Conservation (phyloP, 164 flowering plant species). For the Santalum album region DNA sequence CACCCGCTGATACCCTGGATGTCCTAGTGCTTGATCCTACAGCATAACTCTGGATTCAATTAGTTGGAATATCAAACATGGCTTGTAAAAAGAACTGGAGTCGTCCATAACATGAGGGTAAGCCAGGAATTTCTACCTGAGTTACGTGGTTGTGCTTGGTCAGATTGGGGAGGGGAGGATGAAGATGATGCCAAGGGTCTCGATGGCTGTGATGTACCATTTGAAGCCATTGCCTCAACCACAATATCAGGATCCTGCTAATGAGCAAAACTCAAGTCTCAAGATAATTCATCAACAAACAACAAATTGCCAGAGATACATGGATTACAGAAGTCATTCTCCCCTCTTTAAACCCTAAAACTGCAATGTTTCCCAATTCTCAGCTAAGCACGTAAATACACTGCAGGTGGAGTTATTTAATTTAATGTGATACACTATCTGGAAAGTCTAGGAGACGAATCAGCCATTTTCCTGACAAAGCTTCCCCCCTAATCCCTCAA, state of each 20-base stretch:
- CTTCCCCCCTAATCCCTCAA: too few species aligned
- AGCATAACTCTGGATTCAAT: constrained; percentile 9
- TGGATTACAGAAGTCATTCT: too few species aligned
- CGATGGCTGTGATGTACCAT: constrained; percentile 55
- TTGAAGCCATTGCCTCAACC: constrained; percentile 71
- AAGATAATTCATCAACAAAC: too few species aligned
- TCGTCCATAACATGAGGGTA: neutral
- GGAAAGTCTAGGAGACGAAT: too few species aligned
- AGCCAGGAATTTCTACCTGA: constrained; percentile 31
- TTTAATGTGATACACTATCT: too few species aligned
- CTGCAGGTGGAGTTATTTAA: too few species aligned
- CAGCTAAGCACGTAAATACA: too few species aligned
- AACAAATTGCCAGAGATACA: too few species aligned
- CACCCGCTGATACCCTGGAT: constrained; percentile 43
- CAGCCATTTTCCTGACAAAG: too few species aligned
- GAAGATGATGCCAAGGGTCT: constrained; percentile 47
- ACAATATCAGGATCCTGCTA: constrained; percentile 77
- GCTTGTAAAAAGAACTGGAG: neutral
- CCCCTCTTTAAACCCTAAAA: too few species aligned
- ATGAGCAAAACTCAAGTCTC: neutral
- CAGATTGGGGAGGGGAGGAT: constrained; percentile 38
- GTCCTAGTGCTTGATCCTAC: constrained; percentile 58
- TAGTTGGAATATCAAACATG: neutral
- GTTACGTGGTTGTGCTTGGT: constrained; percentile 41
- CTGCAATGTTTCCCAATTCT: too few species aligned